Evolutionary conservation across 1,284 basidiomycete species (phyloP), one percentile per base, ranked within the genome.

Genomic region (Xanthoconium separans): DNA sequence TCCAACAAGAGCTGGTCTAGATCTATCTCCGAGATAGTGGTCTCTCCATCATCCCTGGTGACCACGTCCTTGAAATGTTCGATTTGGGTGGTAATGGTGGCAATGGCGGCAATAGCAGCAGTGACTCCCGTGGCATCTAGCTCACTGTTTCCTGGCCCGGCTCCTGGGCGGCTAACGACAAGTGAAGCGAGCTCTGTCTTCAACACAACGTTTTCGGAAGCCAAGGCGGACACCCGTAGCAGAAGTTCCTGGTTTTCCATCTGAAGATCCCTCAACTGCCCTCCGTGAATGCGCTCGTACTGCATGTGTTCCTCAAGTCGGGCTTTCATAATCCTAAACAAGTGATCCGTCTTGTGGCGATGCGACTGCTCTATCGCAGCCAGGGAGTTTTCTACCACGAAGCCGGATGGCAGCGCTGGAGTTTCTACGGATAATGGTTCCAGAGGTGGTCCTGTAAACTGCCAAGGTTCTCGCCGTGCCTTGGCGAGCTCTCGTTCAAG

Each of bases 311-410:
- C 58, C 18, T n/a, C 33, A 8, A 37, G 34, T 29, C 42, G 34
- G 12, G 6, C 39, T 15, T 5, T 48, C 50, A 58, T 9, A 18
- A 49, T 13, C 20, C 18, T 7, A 16, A 58, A 7, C 8, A 58
- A 34, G 20, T 45, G 42, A 37, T 50, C 49, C 15, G n/a, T 63
- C 29, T 63, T 55, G 10, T 58, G 44, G 7, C 39, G 39, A 43
- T 54, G 45, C 15, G 41, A 13, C 33, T 18, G 42, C 15, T 58
- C 44, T 12, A 61, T 47, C 43, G 6, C 31, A 11, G 10, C 6
- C 4, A 43, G 18, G 16, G 33, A 43, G 4, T 50, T 31, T 22
- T 47, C 24, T 6, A 29, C 16, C 10, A 10, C 18, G 12, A 29
- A 13, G 13, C 34, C 15, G 7, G 34, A 34, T 16, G 34, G 34